Percentiles rank a stretch among this genome's conserved stretches.
Conservation (phyloP, 2,329 filamentous ascomycete species). For the Aschersonia sp. region DNA sequence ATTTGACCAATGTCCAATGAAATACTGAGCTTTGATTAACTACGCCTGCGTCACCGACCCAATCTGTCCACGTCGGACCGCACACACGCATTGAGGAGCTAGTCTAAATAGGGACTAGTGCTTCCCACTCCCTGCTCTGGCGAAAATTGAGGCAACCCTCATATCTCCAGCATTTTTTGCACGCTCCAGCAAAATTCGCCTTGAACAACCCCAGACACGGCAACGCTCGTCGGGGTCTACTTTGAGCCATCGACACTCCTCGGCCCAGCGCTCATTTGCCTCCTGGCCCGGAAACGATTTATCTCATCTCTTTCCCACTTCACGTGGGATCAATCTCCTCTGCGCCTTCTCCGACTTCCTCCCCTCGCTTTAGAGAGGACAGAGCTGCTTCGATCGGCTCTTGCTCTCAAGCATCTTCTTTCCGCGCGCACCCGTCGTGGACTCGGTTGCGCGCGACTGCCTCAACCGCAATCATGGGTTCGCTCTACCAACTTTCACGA, state of each 20-base stretch:
- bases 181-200: conserved; percentile 28
- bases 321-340: conserved; percentile 1
- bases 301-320: conserved; percentile 3
- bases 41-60: no score
- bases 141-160: conserved; percentile 29
- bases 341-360: neutral
- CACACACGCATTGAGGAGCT: neutral
- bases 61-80: neutral
- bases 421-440: conserved; percentile 23
- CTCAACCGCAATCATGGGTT: conserved; percentile 47
- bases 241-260: neutral
- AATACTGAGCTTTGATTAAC: no score
- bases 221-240: conserved; percentile 22
- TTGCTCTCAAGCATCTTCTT: conserved; percentile 5
- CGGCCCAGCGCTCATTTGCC: no score
- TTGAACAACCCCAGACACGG: conserved; percentile 26
- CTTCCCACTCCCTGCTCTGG: conserved; percentile 23
- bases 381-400: conserved; percentile 14
- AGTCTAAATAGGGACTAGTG: conserved; percentile 18
- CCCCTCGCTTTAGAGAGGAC: conserved; percentile 8
- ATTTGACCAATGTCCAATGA: no score
- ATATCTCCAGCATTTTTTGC: conserved; percentile 20
- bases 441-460: conserved; percentile 30
- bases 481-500: conserved; percentile 11
- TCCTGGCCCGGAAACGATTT: conserved; percentile 9